Evolutionary conservation across 495 filamentous ascomycete genomes (phyloP).

Genomic region (Tuber microsphaerosporum): DNA sequence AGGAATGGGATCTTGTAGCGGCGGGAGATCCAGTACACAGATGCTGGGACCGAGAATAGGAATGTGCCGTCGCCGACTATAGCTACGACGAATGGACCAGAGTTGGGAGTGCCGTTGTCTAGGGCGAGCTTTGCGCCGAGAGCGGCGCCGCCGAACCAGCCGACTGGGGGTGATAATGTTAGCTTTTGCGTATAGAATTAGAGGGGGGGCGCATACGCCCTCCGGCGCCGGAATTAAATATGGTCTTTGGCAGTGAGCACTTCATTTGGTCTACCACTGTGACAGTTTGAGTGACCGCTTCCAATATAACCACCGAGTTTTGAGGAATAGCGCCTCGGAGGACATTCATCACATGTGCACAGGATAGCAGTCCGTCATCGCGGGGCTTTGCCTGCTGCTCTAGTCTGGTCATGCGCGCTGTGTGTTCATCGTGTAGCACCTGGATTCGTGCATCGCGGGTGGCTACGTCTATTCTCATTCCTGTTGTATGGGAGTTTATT

Average conservation of each 20-base stretch:
- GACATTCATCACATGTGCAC: conserved; percentile 60
- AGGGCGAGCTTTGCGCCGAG: conserved; percentile 83
- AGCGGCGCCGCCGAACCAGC: conserved; percentile 88
- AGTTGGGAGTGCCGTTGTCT: conserved; percentile 52
- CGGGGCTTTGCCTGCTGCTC: conserved; percentile 51
- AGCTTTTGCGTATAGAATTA: background rate
- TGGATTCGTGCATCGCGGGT: conserved; percentile 47
- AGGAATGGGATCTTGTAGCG: conserved; percentile 82
- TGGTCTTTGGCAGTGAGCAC: conserved; percentile 66
- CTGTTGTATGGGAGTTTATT: conserved; percentile 50
- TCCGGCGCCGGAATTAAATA: conserved; percentile 91
- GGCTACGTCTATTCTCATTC: conserved; percentile 14
- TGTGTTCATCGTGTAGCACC: conserved; percentile 54
- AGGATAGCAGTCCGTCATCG: conserved; percentile 60
- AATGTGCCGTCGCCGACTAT: conserved; percentile 91
- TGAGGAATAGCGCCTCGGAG: conserved; percentile 60
- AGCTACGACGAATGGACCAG: conserved; percentile 77
- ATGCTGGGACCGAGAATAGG: conserved; percentile 79
- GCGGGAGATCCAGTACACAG: conserved; percentile 84
- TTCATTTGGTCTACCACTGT: conserved; percentile 77
- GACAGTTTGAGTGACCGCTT: conserved; percentile 76
- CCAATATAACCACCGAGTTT: conserved; percentile 77
- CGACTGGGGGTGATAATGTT: conserved; percentile 46
- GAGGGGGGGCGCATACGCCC: conserved; percentile 46
- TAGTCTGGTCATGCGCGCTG: conserved; percentile 55